A percentile compares a stretch with the other conserved stretches of the same genome.
phyloP scores from a whole-genome alignment of 2,329 filamentous ascomycete genomes.

The Coniochaeta prunicola region DNA sequence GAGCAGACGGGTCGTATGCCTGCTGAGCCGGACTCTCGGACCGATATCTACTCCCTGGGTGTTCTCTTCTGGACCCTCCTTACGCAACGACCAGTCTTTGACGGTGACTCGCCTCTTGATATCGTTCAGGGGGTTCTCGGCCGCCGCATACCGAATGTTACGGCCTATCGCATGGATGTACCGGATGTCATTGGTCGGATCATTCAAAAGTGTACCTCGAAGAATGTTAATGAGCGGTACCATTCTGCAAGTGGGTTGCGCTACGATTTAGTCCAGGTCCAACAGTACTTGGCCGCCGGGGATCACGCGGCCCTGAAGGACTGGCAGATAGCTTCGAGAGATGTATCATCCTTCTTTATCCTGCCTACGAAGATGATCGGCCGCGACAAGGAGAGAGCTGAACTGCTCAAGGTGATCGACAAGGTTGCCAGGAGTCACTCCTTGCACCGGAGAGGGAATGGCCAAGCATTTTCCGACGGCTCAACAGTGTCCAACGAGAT shows the following conservation, averaged over 20 bases:
- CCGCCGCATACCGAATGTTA: conserved; percentile 69
- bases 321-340: conserved; percentile 72
- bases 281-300: conserved; percentile 67
- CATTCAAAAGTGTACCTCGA: conserved; percentile 88
- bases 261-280: conserved; percentile 68
- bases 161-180: conserved; percentile 70
- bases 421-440: conserved; percentile 62
- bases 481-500: conserved; percentile 47
- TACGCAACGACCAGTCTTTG: conserved; percentile 72
- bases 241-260: conserved; percentile 83
- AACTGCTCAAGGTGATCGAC: conserved; percentile 68
- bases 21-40: conserved; percentile 83
- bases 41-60: conserved; percentile 89
- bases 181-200: conserved; percentile 76
- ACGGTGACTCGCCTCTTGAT: conserved; percentile 73
- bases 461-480: conserved; percentile 42
- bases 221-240: conserved; percentile 80
- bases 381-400: conserved; percentile 62
- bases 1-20: conserved; percentile 93
- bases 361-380: conserved; percentile 78
- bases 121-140: conserved; percentile 86
- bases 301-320: conserved; percentile 63
- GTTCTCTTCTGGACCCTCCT: conserved; percentile 84
- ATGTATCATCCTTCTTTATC: conserved; percentile 89
- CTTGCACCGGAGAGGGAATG: conserved; percentile 31